Percentiles rank a stretch among this genome's conserved stretches.
These are phyloP conservation scores for Candida manassasensis DNA, from an alignment of 805 yeast species.

Conservation along the genomic window DNA sequence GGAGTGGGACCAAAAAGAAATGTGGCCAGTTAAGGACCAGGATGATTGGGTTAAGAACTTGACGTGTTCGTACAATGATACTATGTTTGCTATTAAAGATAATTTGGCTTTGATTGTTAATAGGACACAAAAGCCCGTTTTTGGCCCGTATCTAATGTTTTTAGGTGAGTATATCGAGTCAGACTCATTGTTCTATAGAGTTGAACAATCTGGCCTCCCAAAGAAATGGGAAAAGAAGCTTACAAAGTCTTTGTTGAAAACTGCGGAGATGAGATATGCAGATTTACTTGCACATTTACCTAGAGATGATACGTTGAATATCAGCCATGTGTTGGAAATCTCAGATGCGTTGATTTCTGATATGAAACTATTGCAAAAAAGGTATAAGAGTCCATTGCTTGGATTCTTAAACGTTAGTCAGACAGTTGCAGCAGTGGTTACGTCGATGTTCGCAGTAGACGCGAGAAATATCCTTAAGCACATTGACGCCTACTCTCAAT, in stretches of 20 bases:
- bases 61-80: slow-evolving; percentile 40
- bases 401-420: slow-evolving; percentile 51
- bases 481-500: slow-evolving; percentile 38
- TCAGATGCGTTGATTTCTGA: slow-evolving; percentile 49
- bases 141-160: slow-evolving; percentile 48
- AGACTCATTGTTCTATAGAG: slow-evolving; percentile 39
- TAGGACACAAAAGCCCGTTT: slow-evolving; percentile 47
- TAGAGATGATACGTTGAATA: slow-evolving; percentile 46
- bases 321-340: slow-evolving; percentile 52
- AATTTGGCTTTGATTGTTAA: slow-evolving; percentile 39
- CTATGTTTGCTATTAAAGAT: slow-evolving; percentile 42
- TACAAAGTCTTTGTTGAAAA: slow-evolving; percentile 28
- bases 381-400: slow-evolving; percentile 58
- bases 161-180: slow-evolving; percentile 47
- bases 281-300: slow-evolving; percentile 48
- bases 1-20: slow-evolving; percentile 26
- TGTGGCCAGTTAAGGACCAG: slow-evolving; percentile 42
- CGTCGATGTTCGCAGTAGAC: slow-evolving; percentile 52
- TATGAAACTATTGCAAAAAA: slow-evolving; percentile 50
- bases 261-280: slow-evolving; percentile 37
- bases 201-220: slow-evolving; percentile 32
- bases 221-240: slow-evolving; percentile 44
- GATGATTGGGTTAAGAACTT: slow-evolving; percentile 47
- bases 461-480: slow-evolving; percentile 47
- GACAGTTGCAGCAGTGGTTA: slow-evolving; percentile 45